phyloP scores from a whole-genome alignment of 2,329 filamentous ascomycete species.

The Neonectria hederae region DNA sequence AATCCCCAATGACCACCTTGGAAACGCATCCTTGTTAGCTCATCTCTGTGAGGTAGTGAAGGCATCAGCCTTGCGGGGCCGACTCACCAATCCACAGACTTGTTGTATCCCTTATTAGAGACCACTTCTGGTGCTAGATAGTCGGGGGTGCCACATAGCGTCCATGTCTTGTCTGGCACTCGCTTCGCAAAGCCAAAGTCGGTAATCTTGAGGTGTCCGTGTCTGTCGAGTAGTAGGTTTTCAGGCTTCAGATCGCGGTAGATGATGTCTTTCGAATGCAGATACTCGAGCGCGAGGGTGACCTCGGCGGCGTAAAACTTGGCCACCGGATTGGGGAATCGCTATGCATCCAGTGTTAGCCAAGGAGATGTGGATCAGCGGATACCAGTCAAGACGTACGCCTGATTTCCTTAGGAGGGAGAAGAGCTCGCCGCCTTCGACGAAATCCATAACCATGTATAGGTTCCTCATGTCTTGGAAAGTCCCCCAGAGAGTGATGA shows the following conservation, averaged over 20 bases:
- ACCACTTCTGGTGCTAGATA: slow-evolving; percentile 98
- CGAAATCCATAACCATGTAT: slow-evolving; percentile 99
- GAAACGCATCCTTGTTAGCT: slow-evolving; percentile 19
- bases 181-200: slow-evolving; percentile 99
- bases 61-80: neutral
- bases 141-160: slow-evolving; percentile 95
- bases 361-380: neutral
- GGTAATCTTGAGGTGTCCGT: slow-evolving; percentile 95
- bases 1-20: slow-evolving; percentile 97
- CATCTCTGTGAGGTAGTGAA: neutral
- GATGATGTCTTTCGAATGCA: slow-evolving; percentile 95
- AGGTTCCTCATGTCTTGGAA: slow-evolving; percentile 96
- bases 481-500: slow-evolving; percentile 98
- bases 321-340: slow-evolving; percentile 97
- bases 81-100: slow-evolving; percentile 97
- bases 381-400: slow-evolving; percentile 56
- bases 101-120: slow-evolving; percentile 99
- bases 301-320: slow-evolving; percentile 99
- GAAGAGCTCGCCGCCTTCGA: slow-evolving; percentile 97
- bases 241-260: slow-evolving; percentile 98
- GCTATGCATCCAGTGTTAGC: slow-evolving; percentile 60
- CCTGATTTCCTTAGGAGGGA: slow-evolving; percentile 94
- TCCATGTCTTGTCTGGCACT: slow-evolving; percentile 99
- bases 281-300: slow-evolving; percentile 92
- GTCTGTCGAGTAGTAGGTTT: slow-evolving; percentile 89